Percentiles rank a stretch among this genome's conserved stretches.
Conservation (phyloP, 140 eudicot species). For the Ambrosia hybrid region DNA sequence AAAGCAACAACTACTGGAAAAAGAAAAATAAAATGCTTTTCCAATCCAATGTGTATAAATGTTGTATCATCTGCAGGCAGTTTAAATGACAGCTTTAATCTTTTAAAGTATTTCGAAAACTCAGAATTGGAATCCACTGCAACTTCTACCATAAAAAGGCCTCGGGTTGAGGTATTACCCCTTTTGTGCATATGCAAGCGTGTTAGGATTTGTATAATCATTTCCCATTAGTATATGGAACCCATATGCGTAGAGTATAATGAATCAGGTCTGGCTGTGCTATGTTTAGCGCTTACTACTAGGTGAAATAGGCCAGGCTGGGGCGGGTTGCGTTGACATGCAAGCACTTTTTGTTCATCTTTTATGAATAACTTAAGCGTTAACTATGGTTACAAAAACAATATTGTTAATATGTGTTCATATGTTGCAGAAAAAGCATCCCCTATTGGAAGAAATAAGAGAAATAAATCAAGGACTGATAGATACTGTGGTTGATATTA, state of each 20-base stretch:
- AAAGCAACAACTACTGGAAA: constrained; percentile 22
- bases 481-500: constrained; percentile 41
- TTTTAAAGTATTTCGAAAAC: constrained; percentile 7
- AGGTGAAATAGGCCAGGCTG: no score
- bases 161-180: constrained; percentile 40
- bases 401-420: constrained; percentile 1
- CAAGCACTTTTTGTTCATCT: no score
- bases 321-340: no score
- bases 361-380: background rate
- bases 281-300: no score
- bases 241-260: background rate
- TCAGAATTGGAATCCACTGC: constrained; percentile 33
- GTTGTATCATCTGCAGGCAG: constrained; percentile 25
- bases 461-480: constrained; percentile 42
- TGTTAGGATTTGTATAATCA: constrained; percentile 15
- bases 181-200: background rate
- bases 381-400: background rate
- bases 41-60: background rate
- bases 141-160: constrained; percentile 34
- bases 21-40: constrained; percentile 24
- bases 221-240: background rate
- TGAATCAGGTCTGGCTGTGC: background rate
- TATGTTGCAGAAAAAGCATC: constrained; percentile 32
- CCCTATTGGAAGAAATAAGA: constrained; percentile 48
- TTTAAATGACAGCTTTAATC: background rate